Evolutionary conservation across 2,329 filamentous ascomycete species (phyloP), one percentile per base, ranked within the genome.

Genomic region (Colletotrichum gloeosporioides): DNA sequence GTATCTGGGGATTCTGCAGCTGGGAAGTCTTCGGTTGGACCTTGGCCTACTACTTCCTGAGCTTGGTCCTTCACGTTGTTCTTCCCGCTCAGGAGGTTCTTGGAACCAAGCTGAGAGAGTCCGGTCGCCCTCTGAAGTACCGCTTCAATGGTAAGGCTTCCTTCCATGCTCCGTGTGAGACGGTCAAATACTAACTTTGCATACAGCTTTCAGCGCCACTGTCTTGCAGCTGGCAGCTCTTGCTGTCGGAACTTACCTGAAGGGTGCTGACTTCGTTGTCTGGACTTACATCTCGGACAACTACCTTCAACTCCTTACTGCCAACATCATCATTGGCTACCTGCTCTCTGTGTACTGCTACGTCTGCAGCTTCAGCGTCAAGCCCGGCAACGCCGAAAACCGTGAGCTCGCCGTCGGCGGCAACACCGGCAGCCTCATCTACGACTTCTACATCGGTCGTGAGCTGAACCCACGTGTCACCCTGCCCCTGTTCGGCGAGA

Each of bases 391-490:
- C 81, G 85, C 87, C 1, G 87, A 90, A 27, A 85, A 89, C 65
- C 92, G 93, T 63, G 92, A 94, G 80, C 86, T 95, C 18, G 93
- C 93, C 7, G 88, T 89, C 31, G 93, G 93, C 67, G 93, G 93
- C 32, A 88, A 92, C 80, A 91, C 89, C 13, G 93, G 93, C 65
- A 95, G 94, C 81, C 86, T 92, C 77, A 84, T 95, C 27, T 95
- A 95, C 82, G 93, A 95, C 82, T 95, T 93, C 89, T 95, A 93
- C 85, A 95, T 95, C 79, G 93, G 93, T 29, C 92, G 93, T 32
- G 93, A 95, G 81, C 89, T 95, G 73, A 95, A 95, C 82, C 93
- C 93, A 10, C 92, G 93, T 53, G 82, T 94, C 75, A 88, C 87
- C 0, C 84, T 94, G 18, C 93, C 93, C 2, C 83, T 94, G 72